phyloP scores from a whole-genome alignment of 1,139 yeast species.

The Candida sp. region DNA sequence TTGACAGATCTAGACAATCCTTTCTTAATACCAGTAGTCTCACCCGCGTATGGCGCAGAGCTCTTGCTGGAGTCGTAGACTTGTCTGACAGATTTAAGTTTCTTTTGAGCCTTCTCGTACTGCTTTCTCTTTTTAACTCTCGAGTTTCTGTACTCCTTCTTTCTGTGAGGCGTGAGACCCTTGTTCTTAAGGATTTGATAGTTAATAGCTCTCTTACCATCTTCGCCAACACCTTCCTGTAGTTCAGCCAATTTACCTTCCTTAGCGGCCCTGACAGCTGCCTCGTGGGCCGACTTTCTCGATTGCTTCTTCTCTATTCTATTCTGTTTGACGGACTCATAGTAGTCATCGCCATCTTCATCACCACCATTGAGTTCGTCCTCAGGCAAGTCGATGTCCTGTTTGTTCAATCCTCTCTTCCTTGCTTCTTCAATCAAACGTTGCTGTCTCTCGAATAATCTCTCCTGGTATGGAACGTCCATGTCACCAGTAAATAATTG shows the following conservation, averaged over 20 bases:
- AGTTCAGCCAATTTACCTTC: slow-evolving; percentile 82
- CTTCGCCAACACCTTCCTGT: slow-evolving; percentile 67
- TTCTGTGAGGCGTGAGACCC: slow-evolving; percentile 92
- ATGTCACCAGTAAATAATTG: slow-evolving; percentile 79
- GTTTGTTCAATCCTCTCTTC: slow-evolving; percentile 69
- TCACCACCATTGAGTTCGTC: slow-evolving; percentile 56
- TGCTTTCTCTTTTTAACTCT: slow-evolving; percentile 99
- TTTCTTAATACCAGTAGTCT: slow-evolving; percentile 97
- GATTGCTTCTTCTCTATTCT: slow-evolving; percentile 52
- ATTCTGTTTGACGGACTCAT: slow-evolving; percentile 51
- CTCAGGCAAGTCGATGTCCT: slow-evolving; percentile 50
- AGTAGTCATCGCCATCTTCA: slow-evolving; percentile 53
- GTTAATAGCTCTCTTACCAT: slow-evolving; percentile 94
- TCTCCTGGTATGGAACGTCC: slow-evolving; percentile 93
- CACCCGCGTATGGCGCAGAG: slow-evolving; percentile 90
- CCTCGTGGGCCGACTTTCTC: slow-evolving; percentile 68
- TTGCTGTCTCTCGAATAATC: slow-evolving; percentile 88
- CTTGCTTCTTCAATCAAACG: slow-evolving; percentile 88
- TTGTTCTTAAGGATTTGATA: slow-evolving; percentile 94
- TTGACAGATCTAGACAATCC: slow-evolving; percentile 86
- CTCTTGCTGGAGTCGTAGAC: slow-evolving; percentile 75
- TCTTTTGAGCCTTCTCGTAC: slow-evolving; percentile 95
- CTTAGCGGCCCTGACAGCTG: slow-evolving; percentile 80
- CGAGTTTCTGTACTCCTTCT: slow-evolving; percentile 93
- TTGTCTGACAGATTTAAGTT: slow-evolving; percentile 86